Base-by-base conservation (phyloP, 2,329 filamentous ascomycete genomes). In the Hymenotorrendiella dingleyae region DNA sequence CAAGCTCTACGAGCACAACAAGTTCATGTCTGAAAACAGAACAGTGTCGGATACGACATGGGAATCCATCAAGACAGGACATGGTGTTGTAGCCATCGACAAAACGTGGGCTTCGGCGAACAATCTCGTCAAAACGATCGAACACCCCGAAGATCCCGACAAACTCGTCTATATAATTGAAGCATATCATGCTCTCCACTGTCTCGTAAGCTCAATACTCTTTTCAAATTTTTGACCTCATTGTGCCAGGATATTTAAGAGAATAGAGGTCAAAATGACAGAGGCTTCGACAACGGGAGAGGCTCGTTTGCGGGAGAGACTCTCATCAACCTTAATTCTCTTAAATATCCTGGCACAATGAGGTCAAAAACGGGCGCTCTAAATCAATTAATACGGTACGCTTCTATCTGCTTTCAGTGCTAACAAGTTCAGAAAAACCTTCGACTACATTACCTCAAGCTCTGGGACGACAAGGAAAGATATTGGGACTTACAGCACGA, bases 131-230 rank as follows among this genome's bases (percentile, higher is more conserved):
- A 17, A 36, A 3, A 28, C 22, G 3, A 22, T 36, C n/a, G 4
- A 36, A 12, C 21, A 26, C 7, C 40, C 40, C 8, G 32, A 19
- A 9, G 21, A 36, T 19, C 11, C 36, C 2, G 6, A 12, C 9
- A 35, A 42, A 23, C 14, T 17, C 3, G 9, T 42, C 8, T 42
- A 42, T 22, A 8, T 36, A 4, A n/a, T 42, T 22, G 30, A 42
- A 29, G 30, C 22, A 3, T 42, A 42, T 16, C 40, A 42, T n/a
- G 14, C 11, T 3, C 4, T 42, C 3, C 40, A 42, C 28, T 42
- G 40, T 22, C 3, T 35, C 17, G 36, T 38, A 38, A 16, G 36
- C 6, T 6, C 7, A n/a, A n/a, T n/a, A n/a, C n/a, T n/a, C n/a
- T n/a, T n/a, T n/a, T n/a, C n/a, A n/a, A n/a, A n/a, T n/a, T n/a